Percentiles rank a stretch among this genome's conserved stretches.
These are phyloP conservation scores for Thraustotheca clavata DNA, from an alignment of 352 stramenopile genomes.

Conservation along the genomic window DNA sequence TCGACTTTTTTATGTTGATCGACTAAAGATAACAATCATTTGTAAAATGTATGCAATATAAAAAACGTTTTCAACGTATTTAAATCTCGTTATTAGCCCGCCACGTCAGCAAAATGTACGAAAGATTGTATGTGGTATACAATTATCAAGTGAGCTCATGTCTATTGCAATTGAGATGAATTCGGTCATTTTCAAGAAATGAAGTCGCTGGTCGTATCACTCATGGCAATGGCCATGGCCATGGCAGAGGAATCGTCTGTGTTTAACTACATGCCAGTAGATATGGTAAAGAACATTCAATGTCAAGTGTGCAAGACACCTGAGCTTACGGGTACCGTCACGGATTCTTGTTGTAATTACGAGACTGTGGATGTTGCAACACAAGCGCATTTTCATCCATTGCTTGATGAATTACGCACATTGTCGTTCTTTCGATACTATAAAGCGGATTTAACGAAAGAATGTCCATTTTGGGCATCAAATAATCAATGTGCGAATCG, in stretches of 20 bases:
- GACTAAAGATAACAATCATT: no score
- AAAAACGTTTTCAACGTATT: no score
- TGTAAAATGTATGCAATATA: no score
- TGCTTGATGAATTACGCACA: slow-evolving; percentile 63
- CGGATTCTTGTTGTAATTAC: slow-evolving; percentile 79
- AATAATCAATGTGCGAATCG: slow-evolving; percentile 86
- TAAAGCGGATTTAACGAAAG: slow-evolving; percentile 84
- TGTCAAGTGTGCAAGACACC: slow-evolving; percentile 75
- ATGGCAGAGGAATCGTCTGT: neutral
- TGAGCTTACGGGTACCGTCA: slow-evolving; percentile 68
- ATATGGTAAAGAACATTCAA: slow-evolving; percentile 32
- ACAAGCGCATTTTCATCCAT: slow-evolving; percentile 69
- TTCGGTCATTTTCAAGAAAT: neutral
- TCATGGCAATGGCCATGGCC: neutral
- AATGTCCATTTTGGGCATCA: slow-evolving; percentile 87
- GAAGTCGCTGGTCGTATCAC: neutral
- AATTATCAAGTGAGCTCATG: neutral
- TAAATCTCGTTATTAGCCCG: no score
- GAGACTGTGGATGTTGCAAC: slow-evolving; percentile 79
- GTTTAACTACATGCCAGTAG: slow-evolving; percentile 4
- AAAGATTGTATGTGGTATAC: neutral
- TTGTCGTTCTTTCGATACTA: slow-evolving; percentile 92
- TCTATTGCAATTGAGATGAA: neutral
- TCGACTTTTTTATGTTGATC: no score
- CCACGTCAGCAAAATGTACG: neutral